Evolutionary conservation across 2,329 filamentous ascomycete species (phyloP).

Genomic region (Fusarium graminum): DNA sequence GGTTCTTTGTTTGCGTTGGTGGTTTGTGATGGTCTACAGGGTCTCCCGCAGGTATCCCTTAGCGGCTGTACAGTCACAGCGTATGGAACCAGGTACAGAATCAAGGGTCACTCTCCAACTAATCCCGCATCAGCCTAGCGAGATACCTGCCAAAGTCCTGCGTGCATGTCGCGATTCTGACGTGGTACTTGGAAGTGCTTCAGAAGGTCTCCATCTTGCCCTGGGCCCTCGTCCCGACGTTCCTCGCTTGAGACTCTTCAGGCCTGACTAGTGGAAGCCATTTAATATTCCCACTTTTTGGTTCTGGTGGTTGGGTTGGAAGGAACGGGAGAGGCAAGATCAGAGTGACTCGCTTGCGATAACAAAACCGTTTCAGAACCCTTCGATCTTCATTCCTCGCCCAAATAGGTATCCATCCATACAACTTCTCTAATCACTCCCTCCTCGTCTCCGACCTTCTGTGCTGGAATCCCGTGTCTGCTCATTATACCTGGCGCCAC

Average conservation of each 20-base stretch:
- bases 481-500: slow-evolving; percentile 20
- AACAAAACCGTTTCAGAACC: slow-evolving; percentile 40
- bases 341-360: slow-evolving; percentile 34
- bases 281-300: slow-evolving; percentile 34
- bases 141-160: slow-evolving; percentile 31
- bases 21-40: slow-evolving; percentile 23
- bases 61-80: slow-evolving; percentile 19
- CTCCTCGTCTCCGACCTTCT: not conserved
- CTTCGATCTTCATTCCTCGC: slow-evolving; percentile 32
- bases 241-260: slow-evolving; percentile 23
- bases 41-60: slow-evolving; percentile 33
- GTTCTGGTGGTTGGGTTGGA: slow-evolving; percentile 31
- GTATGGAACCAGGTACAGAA: slow-evolving; percentile 26
- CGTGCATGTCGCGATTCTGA: slow-evolving; percentile 17
- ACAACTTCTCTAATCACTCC: slow-evolving; percentile 9
- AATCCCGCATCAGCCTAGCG: slow-evolving; percentile 1
- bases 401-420: slow-evolving; percentile 8
- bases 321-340: slow-evolving; percentile 35
- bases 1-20: slow-evolving; percentile 32
- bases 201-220: slow-evolving; percentile 21
- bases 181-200: slow-evolving; percentile 29
- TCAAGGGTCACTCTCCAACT: not conserved
- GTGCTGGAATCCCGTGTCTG: slow-evolving; percentile 1
- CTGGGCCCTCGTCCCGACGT: slow-evolving; percentile 30
- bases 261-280: slow-evolving; percentile 28